Evolutionary conservation across 2,329 filamentous ascomycete species (phyloP).

Genomic region (Shiraia sp.): DNA sequence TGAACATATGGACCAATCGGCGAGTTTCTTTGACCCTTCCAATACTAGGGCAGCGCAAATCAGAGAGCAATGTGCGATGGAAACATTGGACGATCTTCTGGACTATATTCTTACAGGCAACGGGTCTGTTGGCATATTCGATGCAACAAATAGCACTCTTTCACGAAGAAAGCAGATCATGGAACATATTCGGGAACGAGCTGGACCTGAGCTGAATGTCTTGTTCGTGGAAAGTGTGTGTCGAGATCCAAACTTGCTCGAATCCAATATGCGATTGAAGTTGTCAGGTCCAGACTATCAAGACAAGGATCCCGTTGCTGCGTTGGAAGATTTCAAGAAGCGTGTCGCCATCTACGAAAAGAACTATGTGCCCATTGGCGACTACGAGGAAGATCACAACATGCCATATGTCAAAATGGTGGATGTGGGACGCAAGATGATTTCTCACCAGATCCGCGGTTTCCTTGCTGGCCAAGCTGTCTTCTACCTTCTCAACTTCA

Average conservation of each 20-base stretch:
- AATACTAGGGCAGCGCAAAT: slow-evolving; percentile 82
- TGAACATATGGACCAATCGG: slow-evolving; percentile 79
- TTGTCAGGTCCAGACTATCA: slow-evolving; percentile 95
- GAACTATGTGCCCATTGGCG: slow-evolving; percentile 86
- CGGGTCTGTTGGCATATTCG: slow-evolving; percentile 90
- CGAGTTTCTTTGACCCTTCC: slow-evolving; percentile 89
- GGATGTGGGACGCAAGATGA: slow-evolving; percentile 91
- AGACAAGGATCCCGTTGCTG: slow-evolving; percentile 84
- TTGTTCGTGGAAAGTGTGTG: slow-evolving; percentile 96
- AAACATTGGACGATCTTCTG: slow-evolving; percentile 88
- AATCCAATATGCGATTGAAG: slow-evolving; percentile 97
- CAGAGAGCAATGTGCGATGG: slow-evolving; percentile 88
- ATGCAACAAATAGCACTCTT: slow-evolving; percentile 96
- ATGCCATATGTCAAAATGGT: slow-evolving; percentile 98
- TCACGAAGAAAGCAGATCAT: slow-evolving; percentile 82
- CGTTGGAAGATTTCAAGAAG: slow-evolving; percentile 88
- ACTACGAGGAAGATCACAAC: slow-evolving; percentile 86
- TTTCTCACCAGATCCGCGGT: slow-evolving; percentile 86
- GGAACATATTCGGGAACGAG: slow-evolving; percentile 77
- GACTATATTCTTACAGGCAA: slow-evolving; percentile 83
- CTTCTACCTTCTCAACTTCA: slow-evolving; percentile 95
- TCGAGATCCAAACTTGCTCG: slow-evolving; percentile 78
- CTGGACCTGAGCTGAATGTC: slow-evolving; percentile 83
- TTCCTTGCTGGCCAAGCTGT: slow-evolving; percentile 92
- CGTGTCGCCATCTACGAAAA: slow-evolving; percentile 93